These are phyloP conservation scores for Thelonectria discophora DNA, from an alignment of 2,329 filamentous ascomycete genomes.

Conservation along the genomic window DNA sequence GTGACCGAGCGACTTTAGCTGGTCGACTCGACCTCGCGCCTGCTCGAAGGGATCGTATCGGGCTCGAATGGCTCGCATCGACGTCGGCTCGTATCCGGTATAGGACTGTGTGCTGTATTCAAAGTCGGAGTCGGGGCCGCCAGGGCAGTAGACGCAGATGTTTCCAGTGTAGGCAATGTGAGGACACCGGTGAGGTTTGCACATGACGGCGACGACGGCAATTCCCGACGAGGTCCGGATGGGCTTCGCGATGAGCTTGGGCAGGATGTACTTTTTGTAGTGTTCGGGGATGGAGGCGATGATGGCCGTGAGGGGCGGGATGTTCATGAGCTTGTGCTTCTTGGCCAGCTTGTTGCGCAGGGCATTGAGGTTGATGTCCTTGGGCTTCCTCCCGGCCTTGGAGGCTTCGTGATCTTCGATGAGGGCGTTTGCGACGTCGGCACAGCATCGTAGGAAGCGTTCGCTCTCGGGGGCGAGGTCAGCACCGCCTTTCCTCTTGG, in stretches of 20 bases:
- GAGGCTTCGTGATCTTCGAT: constrained; percentile 93
- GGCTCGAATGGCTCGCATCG: constrained; percentile 96
- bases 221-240: constrained; percentile 97
- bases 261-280: constrained; percentile 98
- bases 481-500: constrained; percentile 72
- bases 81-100: constrained; percentile 97
- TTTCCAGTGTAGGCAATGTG: constrained; percentile 99
- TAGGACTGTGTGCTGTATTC: constrained; percentile 99
- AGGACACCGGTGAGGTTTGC: constrained; percentile 96
- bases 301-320: constrained; percentile 93
- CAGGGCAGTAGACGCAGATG: constrained; percentile 98
- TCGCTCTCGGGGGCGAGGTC: constrained; percentile 93
- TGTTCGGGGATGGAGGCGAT: constrained; percentile 99
- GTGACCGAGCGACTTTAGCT: constrained; percentile 94
- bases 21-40: constrained; percentile 92
- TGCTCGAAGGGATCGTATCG: constrained; percentile 98
- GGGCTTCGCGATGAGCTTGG: constrained; percentile 95
- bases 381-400: constrained; percentile 76
- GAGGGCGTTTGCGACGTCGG: constrained; percentile 91
- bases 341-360: constrained; percentile 88
- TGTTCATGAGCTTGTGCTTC: constrained; percentile 88
- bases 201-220: constrained; percentile 98
- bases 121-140: constrained; percentile 97
- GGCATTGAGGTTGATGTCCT: constrained; percentile 92
- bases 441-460: constrained; percentile 91